These are phyloP conservation scores for Neurospora crassa DNA, from an alignment of 2,329 filamentous ascomycete species.

Conservation along the genomic window DNA sequence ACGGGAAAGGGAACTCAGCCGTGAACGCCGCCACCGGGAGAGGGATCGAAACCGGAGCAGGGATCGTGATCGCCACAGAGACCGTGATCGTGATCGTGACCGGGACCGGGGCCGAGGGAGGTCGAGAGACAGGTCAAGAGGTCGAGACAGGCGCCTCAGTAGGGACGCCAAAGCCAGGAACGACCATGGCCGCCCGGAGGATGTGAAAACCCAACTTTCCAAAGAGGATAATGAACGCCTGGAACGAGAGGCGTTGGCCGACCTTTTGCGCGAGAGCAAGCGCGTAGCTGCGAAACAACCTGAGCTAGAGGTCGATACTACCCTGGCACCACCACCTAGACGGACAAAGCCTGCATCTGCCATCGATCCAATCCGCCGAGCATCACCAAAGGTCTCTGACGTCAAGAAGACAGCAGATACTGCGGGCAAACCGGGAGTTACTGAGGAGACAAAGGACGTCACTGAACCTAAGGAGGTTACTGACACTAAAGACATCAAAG, in stretches of 20 bases:
- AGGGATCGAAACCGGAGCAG: constrained; percentile 24
- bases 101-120: constrained; percentile 8
- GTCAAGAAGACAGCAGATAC: constrained; percentile 27
- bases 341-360: constrained; percentile 44
- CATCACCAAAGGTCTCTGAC: constrained; percentile 34
- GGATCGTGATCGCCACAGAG: constrained; percentile 22
- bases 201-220: constrained; percentile 43
- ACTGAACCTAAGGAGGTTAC: constrained; percentile 16
- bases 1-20: constrained; percentile 14
- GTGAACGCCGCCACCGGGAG: constrained; percentile 19
- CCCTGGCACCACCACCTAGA: constrained; percentile 45
- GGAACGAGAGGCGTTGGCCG: constrained; percentile 48
- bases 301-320: constrained; percentile 47
- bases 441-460: constrained; percentile 13
- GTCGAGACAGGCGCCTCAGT: constrained; percentile 26
- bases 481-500: constrained; percentile 12
- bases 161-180: constrained; percentile 24
- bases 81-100: constrained; percentile 22
- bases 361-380: constrained; percentile 45
- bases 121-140: constrained; percentile 20
- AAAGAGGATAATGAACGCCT: constrained; percentile 49
- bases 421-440: constrained; percentile 22
- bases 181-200: constrained; percentile 30
- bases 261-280: constrained; percentile 50
- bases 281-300: constrained; percentile 37